Base-by-base conservation (phyloP, 2,329 filamentous ascomycete species). In the Endothia cerciana region DNA sequence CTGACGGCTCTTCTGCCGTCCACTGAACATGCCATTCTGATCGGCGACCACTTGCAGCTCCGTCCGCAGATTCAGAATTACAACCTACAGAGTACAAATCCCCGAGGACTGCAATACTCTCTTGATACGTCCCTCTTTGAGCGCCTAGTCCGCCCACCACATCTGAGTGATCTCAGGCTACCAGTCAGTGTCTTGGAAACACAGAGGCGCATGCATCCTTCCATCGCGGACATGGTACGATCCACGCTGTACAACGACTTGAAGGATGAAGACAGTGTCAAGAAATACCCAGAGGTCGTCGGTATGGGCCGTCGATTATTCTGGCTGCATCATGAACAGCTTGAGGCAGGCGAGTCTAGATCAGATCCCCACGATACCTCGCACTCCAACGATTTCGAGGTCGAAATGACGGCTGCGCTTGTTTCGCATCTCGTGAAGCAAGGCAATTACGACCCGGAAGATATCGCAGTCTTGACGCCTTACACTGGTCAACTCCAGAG, bases 391-490 rank as follows among this genome's bases (percentile, higher is more conserved):
- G 60, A 71, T 0, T 89, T 80, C 73, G 91, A 94, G 71, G 79
- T 89, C 0, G 78, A 86, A 0, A 89, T 94, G 86, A 83, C 84
- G 0, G 77, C 81, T 7, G 83, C 85, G 0, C 75, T 93, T 0
- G 86, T 92, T 0, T 82, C 81, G 0, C 89, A 94, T 71, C 75
- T 94, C 0, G 78, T 90, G 5, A 80, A 82, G 0, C 90, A 93
- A 72, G 89, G 89, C 0, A 72, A 70, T 0, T 92, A 93, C 72
- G 74, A 73, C 0, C 75, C 77, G 0, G 80, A 79, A 0, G 87
- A 93, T 1, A 91, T 94, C 65, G 89, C 90, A 0, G 85, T 94
- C 0, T 73, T 94, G 6, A 93, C 90, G 0, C 88, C 87, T 0
- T 90, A 91, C 66, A 74, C 82, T 0, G 87, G 86, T 0, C 87